Percentiles rank a stretch among this genome's conserved stretches.
These are phyloP conservation scores for Helianthus annuus DNA, from an alignment of 129 eudicot genomes.

Conservation along the genomic window DNA sequence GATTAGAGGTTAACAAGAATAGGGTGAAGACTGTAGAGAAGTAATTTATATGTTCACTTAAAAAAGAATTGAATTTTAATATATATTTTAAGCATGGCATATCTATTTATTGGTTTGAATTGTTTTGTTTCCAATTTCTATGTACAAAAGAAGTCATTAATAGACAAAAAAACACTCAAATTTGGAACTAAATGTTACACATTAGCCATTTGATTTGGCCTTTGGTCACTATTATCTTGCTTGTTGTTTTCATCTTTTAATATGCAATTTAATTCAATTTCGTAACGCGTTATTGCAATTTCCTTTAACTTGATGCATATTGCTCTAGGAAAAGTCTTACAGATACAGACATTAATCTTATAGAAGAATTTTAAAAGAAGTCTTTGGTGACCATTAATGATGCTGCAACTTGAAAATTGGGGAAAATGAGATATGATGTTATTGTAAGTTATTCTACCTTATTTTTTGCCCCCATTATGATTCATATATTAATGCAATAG, in stretches of 20 bases:
- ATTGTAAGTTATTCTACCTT: conserved; percentile 25
- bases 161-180: background rate
- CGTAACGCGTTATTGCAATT: background rate
- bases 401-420: conserved; percentile 26
- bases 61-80: background rate
- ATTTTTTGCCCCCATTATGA: conserved; percentile 14
- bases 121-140: background rate
- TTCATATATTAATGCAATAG: background rate
- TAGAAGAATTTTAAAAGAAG: conserved; percentile 37
- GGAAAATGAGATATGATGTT: conserved; percentile 29
- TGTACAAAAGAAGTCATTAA: background rate
- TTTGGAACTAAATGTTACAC: background rate
- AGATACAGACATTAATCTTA: conserved; percentile 18
- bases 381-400: conserved; percentile 33
- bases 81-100: background rate
- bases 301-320: conserved; percentile 8
- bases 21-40: background rate
- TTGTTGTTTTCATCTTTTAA: background rate
- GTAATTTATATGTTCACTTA: background rate
- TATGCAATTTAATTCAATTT: background rate
- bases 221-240: background rate
- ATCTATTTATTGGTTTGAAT: background rate
- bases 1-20: background rate
- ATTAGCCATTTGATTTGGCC: background rate
- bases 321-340: conserved; percentile 6